Conservation (phyloP, 1,139 yeast genomes). For the Candida tropicalis region DNA sequence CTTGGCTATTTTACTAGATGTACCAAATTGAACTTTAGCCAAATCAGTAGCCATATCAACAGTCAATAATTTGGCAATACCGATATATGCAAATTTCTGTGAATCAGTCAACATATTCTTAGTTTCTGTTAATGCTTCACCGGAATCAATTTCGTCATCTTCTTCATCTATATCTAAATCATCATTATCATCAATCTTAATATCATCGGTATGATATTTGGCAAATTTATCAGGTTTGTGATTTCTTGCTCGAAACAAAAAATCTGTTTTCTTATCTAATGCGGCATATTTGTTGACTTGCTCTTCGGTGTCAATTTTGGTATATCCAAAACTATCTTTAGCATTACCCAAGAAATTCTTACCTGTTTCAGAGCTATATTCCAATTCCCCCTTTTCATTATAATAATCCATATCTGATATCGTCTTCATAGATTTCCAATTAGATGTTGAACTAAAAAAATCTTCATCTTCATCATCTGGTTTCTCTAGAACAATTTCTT, state of each 20-base stretch:
- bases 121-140: constrained; percentile 75
- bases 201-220: constrained; percentile 24
- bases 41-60: constrained; percentile 82
- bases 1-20: constrained; percentile 56
- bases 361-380: constrained; percentile 28
- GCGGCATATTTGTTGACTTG: constrained; percentile 79
- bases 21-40: constrained; percentile 59
- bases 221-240: constrained; percentile 17
- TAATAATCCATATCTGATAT: constrained; percentile 53
- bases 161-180: constrained; percentile 32
- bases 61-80: constrained; percentile 72
- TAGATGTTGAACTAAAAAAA: constrained; percentile 34
- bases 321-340: constrained; percentile 60
- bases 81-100: constrained; percentile 91
- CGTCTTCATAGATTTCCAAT: constrained; percentile 59
- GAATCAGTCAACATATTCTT: constrained; percentile 78
- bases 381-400: constrained; percentile 53
- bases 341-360: constrained; percentile 27
- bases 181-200: constrained; percentile 33
- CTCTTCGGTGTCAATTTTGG: constrained; percentile 84
- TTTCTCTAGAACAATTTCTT: constrained; percentile 8
- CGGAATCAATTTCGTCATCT: constrained; percentile 45
- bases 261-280: constrained; percentile 82
- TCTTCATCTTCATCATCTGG: constrained; percentile 29
- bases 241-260: constrained; percentile 54